Evolutionary conservation across 768 basidiomycete species (phyloP).

Genomic region (Saitozyma podzolica): DNA sequence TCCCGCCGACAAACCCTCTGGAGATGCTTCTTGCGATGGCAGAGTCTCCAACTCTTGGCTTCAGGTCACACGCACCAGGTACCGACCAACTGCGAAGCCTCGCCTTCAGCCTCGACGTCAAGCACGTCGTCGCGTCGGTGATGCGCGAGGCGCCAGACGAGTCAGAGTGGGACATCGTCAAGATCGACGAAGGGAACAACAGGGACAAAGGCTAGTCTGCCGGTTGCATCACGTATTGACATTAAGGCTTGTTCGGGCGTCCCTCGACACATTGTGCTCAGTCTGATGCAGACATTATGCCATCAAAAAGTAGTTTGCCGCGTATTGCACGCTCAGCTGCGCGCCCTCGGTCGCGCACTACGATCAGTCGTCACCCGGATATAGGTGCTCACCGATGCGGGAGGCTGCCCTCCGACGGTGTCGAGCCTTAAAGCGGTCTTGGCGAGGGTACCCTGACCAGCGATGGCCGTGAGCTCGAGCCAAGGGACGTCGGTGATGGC

Average conservation of each 20-base stretch:
- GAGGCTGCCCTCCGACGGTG: conserved; percentile 62
- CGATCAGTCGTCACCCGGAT: conserved; percentile 3
- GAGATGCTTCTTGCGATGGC: conserved; percentile 19
- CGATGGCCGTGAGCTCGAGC: conserved; percentile 58
- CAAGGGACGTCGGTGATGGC: conserved; percentile 59
- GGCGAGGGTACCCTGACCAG: conserved; percentile 57
- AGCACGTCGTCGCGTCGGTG: conserved; percentile 32
- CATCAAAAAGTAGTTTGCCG: conserved; percentile 44
- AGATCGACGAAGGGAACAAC: conserved; percentile 6
- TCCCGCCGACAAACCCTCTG: conserved; percentile 30
- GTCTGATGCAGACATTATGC: background rate
- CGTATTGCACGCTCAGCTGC: conserved; percentile 40
- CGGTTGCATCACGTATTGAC: background rate
- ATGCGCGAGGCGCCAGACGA: conserved; percentile 18
- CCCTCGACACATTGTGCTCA: background rate
- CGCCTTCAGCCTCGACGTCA: conserved; percentile 43
- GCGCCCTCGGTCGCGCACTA: conserved; percentile 52
- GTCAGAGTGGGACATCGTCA: conserved; percentile 32
- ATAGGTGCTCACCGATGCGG: conserved; percentile 49
- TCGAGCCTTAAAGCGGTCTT: conserved; percentile 59
- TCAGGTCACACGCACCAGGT: conserved; percentile 34
- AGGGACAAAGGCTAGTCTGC: background rate
- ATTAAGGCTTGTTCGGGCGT: too few species aligned
- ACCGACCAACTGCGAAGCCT: conserved; percentile 16
- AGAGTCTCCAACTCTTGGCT: conserved; percentile 21